phyloP scores from a whole-genome alignment of 192 early-diverging fungal genomes.

The Blastocladiella britannica region DNA sequence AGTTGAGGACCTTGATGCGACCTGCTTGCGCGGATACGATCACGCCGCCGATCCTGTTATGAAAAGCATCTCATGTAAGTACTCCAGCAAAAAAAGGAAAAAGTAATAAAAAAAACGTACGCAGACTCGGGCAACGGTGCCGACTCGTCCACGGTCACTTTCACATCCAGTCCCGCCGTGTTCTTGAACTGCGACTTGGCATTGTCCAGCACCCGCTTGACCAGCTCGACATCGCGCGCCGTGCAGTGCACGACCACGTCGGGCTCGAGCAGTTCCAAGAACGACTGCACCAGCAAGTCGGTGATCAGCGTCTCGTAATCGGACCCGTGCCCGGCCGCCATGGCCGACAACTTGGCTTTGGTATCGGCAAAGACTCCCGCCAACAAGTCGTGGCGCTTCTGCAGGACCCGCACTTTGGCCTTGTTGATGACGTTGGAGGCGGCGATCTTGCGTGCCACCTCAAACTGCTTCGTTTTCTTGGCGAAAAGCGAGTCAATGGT shows the following conservation, averaged over 20 bases:
- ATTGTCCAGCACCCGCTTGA: slow-evolving; percentile 31
- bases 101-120: slow-evolving; percentile 9
- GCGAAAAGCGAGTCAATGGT: slow-evolving; percentile 89
- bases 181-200: slow-evolving; percentile 32
- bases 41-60: slow-evolving; percentile 68
- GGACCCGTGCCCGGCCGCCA: slow-evolving; percentile 30
- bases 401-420: slow-evolving; percentile 68
- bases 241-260: slow-evolving; percentile 49
- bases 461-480: slow-evolving; percentile 92
- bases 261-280: slow-evolving; percentile 71
- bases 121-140: slow-evolving; percentile 45
- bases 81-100: not conserved
- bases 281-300: slow-evolving; percentile 60
- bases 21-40: slow-evolving; percentile 53
- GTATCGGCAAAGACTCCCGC: slow-evolving; percentile 62
- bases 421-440: slow-evolving; percentile 94
- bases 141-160: slow-evolving; percentile 28
- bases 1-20: slow-evolving; percentile 70
- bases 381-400: slow-evolving; percentile 69
- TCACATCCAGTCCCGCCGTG: slow-evolving; percentile 21
- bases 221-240: slow-evolving; percentile 38
- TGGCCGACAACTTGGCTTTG: slow-evolving; percentile 27
- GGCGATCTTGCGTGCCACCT: slow-evolving; percentile 47
- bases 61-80: not conserved
- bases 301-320: slow-evolving; percentile 44